Percentiles rank a stretch among this genome's conserved stretches.
These are phyloP conservation scores for Erodium moschatum DNA, from an alignment of 441 rosid species.

Conservation along the genomic window DNA sequence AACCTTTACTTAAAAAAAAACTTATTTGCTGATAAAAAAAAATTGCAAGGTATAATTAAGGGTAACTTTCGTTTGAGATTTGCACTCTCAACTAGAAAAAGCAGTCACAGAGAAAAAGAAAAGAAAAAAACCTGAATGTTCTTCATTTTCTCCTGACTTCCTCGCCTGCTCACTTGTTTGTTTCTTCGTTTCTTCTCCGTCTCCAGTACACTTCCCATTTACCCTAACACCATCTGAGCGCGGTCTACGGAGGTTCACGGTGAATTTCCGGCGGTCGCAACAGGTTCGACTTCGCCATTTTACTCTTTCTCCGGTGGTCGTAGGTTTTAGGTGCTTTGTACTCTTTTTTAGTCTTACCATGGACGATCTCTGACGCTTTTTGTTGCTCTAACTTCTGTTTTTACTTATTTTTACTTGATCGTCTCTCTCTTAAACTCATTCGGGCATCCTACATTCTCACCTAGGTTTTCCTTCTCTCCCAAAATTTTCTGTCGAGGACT, in stretches of 20 bases:
- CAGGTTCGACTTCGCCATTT: not conserved
- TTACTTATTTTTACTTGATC: not conserved
- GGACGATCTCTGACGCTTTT: not conserved
- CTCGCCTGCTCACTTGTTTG: not conserved
- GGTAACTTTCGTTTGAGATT: too few species aligned
- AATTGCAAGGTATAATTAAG: too few species aligned
- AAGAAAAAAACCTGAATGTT: not conserved
- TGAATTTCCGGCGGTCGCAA: not conserved
- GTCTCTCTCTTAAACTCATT: not conserved
- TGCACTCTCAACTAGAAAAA: too few species aligned
- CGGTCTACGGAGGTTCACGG: not conserved
- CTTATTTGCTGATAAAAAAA: too few species aligned
- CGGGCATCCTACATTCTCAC: not conserved
- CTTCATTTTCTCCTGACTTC: not conserved
- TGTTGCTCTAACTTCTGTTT: not conserved
- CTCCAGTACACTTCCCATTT: not conserved
- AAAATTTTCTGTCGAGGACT: not conserved
- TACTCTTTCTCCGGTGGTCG: not conserved
- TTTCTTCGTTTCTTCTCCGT: not conserved
- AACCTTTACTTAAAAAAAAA: too few species aligned
- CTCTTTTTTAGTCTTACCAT: not conserved
- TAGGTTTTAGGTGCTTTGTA: not conserved
- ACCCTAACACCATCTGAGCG: not conserved
- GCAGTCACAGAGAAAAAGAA: too few species aligned
- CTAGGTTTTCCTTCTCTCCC: not conserved